phyloP scores from a whole-genome alignment of 2,329 filamentous ascomycete species.

The Pseudocercospora pini-densiflorae region DNA sequence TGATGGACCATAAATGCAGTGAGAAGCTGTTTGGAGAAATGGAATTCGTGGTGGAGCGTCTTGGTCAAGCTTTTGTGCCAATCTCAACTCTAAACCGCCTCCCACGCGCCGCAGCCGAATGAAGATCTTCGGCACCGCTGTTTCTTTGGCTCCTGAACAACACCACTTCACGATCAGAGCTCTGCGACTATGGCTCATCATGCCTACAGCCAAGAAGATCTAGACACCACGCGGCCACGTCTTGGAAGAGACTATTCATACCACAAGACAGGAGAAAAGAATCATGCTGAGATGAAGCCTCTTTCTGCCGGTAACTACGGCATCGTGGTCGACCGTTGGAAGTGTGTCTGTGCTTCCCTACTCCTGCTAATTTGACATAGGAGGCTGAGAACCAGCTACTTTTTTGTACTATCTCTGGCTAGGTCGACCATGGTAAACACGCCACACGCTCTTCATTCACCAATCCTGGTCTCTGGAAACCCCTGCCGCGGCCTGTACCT shows the following conservation, averaged over 20 bases:
- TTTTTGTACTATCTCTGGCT: neutral
- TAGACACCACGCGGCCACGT: neutral
- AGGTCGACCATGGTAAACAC: neutral
- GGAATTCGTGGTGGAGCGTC: neutral
- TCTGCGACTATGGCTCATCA: neutral
- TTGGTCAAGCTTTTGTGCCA: neutral
- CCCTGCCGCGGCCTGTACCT: neutral
- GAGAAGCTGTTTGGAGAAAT: neutral
- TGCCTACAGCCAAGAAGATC: neutral
- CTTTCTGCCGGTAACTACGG: neutral
- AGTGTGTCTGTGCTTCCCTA: neutral
- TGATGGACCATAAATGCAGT: neutral
- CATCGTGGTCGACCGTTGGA: neutral
- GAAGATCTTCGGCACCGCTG: slow-evolving; percentile 7
- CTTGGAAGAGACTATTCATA: neutral
- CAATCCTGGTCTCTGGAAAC: neutral
- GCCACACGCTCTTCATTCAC: neutral
- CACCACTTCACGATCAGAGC: neutral
- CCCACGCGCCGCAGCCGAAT: neutral
- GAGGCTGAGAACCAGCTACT: neutral
- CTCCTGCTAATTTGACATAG: slow-evolving; percentile 4
- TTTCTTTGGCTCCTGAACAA: neutral
- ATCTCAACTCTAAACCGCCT: neutral
- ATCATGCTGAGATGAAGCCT: neutral
- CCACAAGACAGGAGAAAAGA: neutral